A percentile compares a stretch with the other conserved stretches of the same genome.
phyloP scores from a whole-genome alignment of 2,329 filamentous ascomycete species.

The Albophoma yamanashiensis region DNA sequence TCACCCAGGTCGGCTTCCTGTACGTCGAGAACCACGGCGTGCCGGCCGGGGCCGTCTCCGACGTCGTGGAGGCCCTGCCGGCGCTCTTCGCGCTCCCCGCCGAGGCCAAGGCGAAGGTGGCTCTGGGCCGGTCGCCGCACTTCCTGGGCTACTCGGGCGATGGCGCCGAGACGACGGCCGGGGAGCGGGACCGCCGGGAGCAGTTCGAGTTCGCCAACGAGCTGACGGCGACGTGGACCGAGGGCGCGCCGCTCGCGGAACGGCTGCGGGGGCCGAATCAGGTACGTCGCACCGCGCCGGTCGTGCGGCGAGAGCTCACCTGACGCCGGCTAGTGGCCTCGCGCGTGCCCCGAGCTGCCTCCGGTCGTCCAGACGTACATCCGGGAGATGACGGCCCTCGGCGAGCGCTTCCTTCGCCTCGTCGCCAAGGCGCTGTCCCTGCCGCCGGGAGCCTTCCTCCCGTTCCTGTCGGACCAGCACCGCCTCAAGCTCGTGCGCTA shows the following conservation, averaged over 20 bases:
- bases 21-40: slow-evolving; percentile 41
- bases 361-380: slow-evolving; percentile 31
- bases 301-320: background rate
- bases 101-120: slow-evolving; percentile 26
- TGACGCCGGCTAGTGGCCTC: background rate
- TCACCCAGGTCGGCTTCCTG: slow-evolving; percentile 41
- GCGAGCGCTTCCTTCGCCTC: slow-evolving; percentile 42
- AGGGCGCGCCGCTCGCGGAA: slow-evolving; percentile 26
- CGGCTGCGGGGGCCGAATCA: slow-evolving; percentile 36
- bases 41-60: slow-evolving; percentile 18
- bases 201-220: slow-evolving; percentile 52
- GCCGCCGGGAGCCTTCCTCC: slow-evolving; percentile 33
- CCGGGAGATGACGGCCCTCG: slow-evolving; percentile 35
- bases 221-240: slow-evolving; percentile 24
- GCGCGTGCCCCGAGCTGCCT: background rate
- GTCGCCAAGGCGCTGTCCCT: slow-evolving; percentile 45
- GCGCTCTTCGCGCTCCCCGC: background rate
- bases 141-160: slow-evolving; percentile 49
- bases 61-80: slow-evolving; percentile 25
- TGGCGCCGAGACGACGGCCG: slow-evolving; percentile 45
- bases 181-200: slow-evolving; percentile 39
- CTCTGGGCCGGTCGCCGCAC: slow-evolving; percentile 43
- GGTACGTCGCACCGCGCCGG: slow-evolving; percentile 17
- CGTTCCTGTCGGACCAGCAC: slow-evolving; percentile 16
- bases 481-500: background rate